A percentile compares a stretch with the other conserved stretches of the same genome.
phyloP scores from a whole-genome alignment of 768 basidiomycete species.

The Brasilioporus rufonigricans region DNA sequence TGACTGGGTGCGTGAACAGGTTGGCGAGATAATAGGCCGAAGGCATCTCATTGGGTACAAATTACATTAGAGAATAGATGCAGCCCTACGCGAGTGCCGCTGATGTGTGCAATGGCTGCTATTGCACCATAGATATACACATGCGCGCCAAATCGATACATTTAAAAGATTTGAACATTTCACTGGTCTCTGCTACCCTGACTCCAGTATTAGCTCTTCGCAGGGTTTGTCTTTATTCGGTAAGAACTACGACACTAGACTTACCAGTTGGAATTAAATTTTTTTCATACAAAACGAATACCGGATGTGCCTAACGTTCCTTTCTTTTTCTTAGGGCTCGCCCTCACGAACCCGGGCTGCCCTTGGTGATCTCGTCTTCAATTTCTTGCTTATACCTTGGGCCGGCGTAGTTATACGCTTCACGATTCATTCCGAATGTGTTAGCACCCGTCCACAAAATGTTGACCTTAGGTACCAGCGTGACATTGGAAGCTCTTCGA shows the following conservation, averaged over 20 bases:
- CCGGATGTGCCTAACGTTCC: too few relatives aligned
- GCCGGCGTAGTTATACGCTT: slow-evolving; percentile 7
- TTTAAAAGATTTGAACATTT: slow-evolving; percentile 4
- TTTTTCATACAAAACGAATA: too few relatives aligned
- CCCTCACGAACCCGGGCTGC: too few relatives aligned
- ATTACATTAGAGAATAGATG: slow-evolving; percentile 43
- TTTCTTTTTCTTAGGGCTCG: too few relatives aligned
- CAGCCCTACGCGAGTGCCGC: not conserved
- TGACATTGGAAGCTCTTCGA: not conserved
- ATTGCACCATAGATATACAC: slow-evolving; percentile 10
- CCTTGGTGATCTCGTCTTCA: slow-evolving; percentile 6
- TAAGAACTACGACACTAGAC: not conserved
- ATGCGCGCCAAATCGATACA: slow-evolving; percentile 3
- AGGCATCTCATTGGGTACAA: slow-evolving; percentile 80
- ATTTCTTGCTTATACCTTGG: slow-evolving; percentile 11
- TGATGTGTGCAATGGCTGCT: not conserved
- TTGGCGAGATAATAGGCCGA: slow-evolving; percentile 86
- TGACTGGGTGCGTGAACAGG: slow-evolving; percentile 36
- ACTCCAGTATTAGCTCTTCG: not conserved
- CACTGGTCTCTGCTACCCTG: not conserved
- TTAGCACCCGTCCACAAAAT: slow-evolving; percentile 13
- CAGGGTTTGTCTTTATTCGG: not conserved
- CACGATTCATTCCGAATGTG: slow-evolving; percentile 3
- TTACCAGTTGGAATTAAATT: not conserved
- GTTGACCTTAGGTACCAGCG: slow-evolving; percentile 2